Percentiles rank a stretch among this genome's conserved stretches.
Evolutionary conservation across 1,284 basidiomycete genomes (phyloP).

Genomic region (Earliella scabrosa): DNA sequence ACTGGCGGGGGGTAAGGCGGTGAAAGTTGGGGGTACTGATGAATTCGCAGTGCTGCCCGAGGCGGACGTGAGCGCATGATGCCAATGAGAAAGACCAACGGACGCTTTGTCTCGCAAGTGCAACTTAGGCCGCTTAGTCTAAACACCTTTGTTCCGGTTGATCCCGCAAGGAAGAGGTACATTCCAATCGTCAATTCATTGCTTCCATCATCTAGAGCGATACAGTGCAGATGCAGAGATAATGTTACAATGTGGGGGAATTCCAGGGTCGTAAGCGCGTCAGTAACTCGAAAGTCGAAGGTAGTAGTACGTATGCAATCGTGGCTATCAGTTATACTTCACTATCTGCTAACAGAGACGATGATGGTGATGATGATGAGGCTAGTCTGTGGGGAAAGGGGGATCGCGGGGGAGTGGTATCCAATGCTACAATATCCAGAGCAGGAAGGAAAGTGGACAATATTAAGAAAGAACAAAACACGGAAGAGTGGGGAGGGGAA

Average conservation of each 20-base stretch:
- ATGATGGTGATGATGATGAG: no score
- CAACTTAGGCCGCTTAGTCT: no score
- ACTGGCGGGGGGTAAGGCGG: no score
- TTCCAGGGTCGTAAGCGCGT: constrained; percentile 10
- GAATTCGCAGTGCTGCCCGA: no score
- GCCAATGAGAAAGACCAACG: no score
- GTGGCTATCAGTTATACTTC: constrained; percentile 24
- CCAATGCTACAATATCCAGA: constrained; percentile 25
- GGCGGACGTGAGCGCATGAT: no score
- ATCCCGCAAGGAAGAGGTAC: neutral
- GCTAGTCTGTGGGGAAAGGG: constrained; percentile 3
- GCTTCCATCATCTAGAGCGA: constrained; percentile 20
- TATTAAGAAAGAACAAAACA: neutral
- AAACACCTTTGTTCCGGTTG: no score
- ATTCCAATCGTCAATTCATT: constrained; percentile 17
- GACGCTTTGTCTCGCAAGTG: no score
- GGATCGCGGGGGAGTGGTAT: constrained; percentile 12
- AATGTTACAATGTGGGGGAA: constrained; percentile 21
- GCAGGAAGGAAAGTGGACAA: neutral
- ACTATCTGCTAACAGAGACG: constrained; percentile 15
- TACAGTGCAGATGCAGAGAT: constrained; percentile 20
- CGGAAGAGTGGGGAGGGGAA: neutral
- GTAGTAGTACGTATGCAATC: constrained; percentile 16
- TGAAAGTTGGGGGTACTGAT: no score
- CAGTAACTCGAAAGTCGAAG: constrained; percentile 28